A percentile compares a stretch with the other conserved stretches of the same genome.
Evolutionary conservation across 1,284 basidiomycete genomes (phyloP).

Genomic region (Ustilago cynodontis): DNA sequence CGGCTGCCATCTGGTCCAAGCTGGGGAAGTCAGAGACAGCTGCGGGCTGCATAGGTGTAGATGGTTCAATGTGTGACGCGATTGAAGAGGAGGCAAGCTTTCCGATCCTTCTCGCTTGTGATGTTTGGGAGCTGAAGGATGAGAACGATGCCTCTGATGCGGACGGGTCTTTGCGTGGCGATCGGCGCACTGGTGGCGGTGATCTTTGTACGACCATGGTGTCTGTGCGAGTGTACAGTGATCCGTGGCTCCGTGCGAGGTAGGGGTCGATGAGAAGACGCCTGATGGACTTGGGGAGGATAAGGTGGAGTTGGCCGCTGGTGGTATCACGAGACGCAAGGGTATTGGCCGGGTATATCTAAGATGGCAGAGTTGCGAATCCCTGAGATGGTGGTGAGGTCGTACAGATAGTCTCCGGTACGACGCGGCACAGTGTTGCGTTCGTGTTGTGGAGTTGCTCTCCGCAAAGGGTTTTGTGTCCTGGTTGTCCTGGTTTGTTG

Average conservation of each 20-base stretch:
- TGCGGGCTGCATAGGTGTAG: slow-evolving; percentile 21
- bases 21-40: slow-evolving; percentile 42
- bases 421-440: neutral
- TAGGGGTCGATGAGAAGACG: neutral
- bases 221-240: neutral
- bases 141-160: slow-evolving; percentile 19
- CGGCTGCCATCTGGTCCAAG: slow-evolving; percentile 51
- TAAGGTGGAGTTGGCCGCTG: no score
- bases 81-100: slow-evolving; percentile 23
- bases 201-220: slow-evolving; percentile 42
- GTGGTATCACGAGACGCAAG: neutral
- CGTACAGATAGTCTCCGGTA: neutral
- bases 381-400: neutral
- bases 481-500: neutral
- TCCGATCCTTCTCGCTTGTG: slow-evolving; percentile 20
- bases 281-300: neutral
- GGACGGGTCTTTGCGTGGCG: slow-evolving; percentile 33
- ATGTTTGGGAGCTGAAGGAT: slow-evolving; percentile 15
- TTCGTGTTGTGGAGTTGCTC: neutral
- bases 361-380: neutral
- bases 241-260: neutral
- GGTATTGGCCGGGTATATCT: slow-evolving; percentile 23
- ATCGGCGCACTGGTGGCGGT: slow-evolving; percentile 37
- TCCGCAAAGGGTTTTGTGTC: neutral
- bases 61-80: slow-evolving; percentile 22